phyloP scores from a whole-genome alignment of 2,329 filamentous ascomycete species.

The Sphaceloma murrayae region DNA sequence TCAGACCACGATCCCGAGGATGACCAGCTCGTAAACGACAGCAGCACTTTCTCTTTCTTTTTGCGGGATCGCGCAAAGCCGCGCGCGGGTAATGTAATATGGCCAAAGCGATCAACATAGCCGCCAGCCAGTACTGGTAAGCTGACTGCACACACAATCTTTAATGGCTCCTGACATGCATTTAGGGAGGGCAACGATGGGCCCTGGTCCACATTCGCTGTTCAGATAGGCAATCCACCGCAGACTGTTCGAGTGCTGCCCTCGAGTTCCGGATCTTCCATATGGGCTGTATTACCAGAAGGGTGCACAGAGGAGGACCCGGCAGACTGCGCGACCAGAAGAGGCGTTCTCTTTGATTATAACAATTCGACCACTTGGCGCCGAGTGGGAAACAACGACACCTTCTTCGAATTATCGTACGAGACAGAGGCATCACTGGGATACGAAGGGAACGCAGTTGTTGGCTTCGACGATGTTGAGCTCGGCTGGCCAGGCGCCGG shows the following conservation, averaged over 20 bases:
- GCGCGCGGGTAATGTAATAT: conserved; percentile 11
- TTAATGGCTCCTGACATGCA: not conserved
- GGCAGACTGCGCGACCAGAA: conserved; percentile 41
- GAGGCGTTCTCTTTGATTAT: conserved; percentile 51
- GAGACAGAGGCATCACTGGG: conserved; percentile 45
- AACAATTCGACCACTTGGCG: conserved; percentile 39
- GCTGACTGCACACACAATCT: conserved; percentile 9
- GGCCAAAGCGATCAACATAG: conserved; percentile 22
- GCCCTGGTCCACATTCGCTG: conserved; percentile 59
- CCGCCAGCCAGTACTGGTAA: conserved; percentile 25
- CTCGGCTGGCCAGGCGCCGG: conserved; percentile 33
- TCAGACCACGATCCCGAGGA: not conserved
- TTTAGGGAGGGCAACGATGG: conserved; percentile 56
- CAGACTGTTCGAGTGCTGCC: conserved; percentile 49
- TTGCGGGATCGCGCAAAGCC: not conserved
- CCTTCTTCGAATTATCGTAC: conserved; percentile 46
- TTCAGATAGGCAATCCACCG: conserved; percentile 47
- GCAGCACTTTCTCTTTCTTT: conserved; percentile 18
- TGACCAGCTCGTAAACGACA: not conserved
- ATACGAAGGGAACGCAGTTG: conserved; percentile 52
- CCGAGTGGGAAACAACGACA: conserved; percentile 47
- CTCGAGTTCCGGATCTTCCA: conserved; percentile 32
- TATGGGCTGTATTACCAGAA: conserved; percentile 55
- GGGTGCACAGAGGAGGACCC: conserved; percentile 40
- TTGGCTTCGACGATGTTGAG: conserved; percentile 45